Conservation (phyloP, 768 basidiomycete genomes). For the Podaxis sp. region DNA sequence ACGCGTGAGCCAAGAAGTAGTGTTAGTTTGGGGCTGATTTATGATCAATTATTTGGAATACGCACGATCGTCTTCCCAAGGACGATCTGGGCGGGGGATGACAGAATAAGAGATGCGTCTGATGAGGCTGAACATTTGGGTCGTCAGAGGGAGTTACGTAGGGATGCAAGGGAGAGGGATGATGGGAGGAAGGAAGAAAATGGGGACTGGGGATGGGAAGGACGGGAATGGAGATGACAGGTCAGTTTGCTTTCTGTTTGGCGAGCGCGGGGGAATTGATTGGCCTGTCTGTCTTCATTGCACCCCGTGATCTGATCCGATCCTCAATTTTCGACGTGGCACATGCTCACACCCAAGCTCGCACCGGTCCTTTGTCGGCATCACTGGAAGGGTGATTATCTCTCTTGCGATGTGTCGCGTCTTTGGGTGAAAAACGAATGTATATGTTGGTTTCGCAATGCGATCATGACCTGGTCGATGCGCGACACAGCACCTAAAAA, state of each 20-base stretch:
- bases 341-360: conserved; percentile 1
- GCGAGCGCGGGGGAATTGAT: background rate
- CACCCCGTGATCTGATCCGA: conserved; percentile 14
- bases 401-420: background rate
- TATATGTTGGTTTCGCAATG: background rate
- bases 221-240: background rate
- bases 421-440: background rate
- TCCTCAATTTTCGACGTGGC: conserved; percentile 8
- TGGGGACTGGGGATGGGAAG: background rate
- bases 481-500: background rate
- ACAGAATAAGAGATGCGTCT: conserved; percentile 71
- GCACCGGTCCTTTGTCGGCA: background rate
- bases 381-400: background rate
- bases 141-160: background rate
- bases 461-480: background rate
- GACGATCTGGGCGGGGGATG: conserved; percentile 69
- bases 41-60: conserved; percentile 17
- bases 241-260: background rate
- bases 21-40: background rate
- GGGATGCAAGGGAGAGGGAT: background rate
- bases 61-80: conserved; percentile 79
- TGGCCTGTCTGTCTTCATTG: background rate
- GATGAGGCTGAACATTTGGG: conserved; percentile 64
- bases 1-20: conserved; percentile 15
- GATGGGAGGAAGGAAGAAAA: background rate